Conservation (phyloP, 345 rosid species). For the Citrus glauca region DNA sequence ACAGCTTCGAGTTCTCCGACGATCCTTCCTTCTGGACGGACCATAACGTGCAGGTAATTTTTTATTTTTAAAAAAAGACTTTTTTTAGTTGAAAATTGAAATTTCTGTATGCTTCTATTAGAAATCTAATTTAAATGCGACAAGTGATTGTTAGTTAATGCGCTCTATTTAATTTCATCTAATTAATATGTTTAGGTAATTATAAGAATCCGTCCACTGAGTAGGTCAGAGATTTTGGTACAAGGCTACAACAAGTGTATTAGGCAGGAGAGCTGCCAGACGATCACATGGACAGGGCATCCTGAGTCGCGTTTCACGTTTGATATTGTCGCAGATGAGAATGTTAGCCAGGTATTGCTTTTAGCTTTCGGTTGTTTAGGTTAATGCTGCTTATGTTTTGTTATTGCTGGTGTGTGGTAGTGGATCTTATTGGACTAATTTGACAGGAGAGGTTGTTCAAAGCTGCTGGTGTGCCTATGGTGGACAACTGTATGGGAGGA, state of each 20-base stretch:
- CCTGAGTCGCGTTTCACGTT: conserved; percentile 93
- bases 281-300: conserved; percentile 84
- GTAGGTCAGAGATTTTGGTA: conserved; percentile 67
- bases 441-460: conserved; percentile 81
- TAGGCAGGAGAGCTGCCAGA: conserved; percentile 81
- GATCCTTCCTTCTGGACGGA: conserved; percentile 97
- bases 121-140: background rate
- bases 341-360: conserved; percentile 66
- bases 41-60: conserved; percentile 80
- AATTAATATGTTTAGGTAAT: conserved; percentile 53
- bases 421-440: conserved; percentile 4
- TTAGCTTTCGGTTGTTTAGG: background rate
- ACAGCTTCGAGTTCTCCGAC: conserved; percentile 69
- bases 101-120: background rate
- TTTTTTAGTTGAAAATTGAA: no score
- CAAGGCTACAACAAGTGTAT: conserved; percentile 81
- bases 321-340: conserved; percentile 89
- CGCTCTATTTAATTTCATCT: background rate
- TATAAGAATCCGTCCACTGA: conserved; percentile 85
- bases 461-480: conserved; percentile 97
- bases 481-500: conserved; percentile 92
- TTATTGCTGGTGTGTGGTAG: background rate
- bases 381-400: background rate
- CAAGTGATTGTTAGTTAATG: background rate
- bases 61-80: background rate